Base-by-base conservation (phyloP, 805 yeast genomes). In the Cyberlindnera americana region DNA sequence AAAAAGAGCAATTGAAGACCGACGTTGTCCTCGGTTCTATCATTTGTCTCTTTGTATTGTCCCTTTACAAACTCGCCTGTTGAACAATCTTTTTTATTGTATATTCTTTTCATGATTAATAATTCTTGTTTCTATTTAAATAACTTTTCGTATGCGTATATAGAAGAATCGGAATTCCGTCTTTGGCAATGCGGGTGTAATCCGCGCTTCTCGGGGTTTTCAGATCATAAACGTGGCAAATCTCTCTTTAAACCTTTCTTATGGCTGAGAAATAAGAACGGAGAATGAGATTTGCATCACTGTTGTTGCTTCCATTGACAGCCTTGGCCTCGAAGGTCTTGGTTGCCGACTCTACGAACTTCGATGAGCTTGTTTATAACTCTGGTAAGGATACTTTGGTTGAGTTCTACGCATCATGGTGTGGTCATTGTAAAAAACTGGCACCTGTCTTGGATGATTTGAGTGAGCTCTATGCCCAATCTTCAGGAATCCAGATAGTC, bases 361-460 rank as follows among this genome's bases (percentile, higher is more conserved):
- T 81, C 54, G 74, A 77, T 37, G 73, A 70, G 14, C 59, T 76
- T 29, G 83, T 78, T 14, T 62, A 72, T 38, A 73, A 77, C 33
- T 73, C 83, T 6, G 79, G 75, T 24, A 83, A 83, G 69, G 83
- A 80, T 53, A 75, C 90, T 9, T 71, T 88, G 46, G 86, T 87
- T 47, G 84, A 87, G 69, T 91, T 89, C 68, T 91, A 86, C 60
- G 97, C 98, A 36, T 89, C 95, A 60, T 90, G 96, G 96, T 89
- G 96, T 71, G 89, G 95, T 35, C 96, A 89, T 73, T 88, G 96
- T 72, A 87, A 87, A 73, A 86, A 75, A 60, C 73, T 90, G 59
- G 91, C 89, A 32, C 96, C 96, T 54, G 73, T 71, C 42, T 88
- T 81, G 71, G 95, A 85, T 55, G 90, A 89, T 58, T 73, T 93